Evolutionary conservation across 305 asterid genomes (phyloP).

Genomic region (Euphrasia arctica): DNA sequence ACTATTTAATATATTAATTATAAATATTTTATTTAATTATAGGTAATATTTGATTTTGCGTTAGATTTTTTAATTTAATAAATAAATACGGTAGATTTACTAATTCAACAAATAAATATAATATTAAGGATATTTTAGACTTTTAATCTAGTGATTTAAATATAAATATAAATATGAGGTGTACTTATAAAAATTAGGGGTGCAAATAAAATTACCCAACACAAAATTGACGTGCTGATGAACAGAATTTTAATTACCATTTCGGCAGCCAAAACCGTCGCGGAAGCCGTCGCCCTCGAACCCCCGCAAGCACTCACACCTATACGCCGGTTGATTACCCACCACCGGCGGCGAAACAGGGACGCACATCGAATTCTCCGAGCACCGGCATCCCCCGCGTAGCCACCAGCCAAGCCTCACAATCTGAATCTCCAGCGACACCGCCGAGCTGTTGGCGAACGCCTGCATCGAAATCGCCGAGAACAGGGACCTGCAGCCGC

Average conservation of each 20-base stretch:
- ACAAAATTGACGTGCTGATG: too few species aligned
- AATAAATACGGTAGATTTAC: too few species aligned
- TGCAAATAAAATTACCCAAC: too few species aligned
- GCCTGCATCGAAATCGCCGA: slow-evolving; percentile 61
- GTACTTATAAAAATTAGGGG: too few species aligned
- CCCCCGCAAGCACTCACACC: slow-evolving; percentile 64
- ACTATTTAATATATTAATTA: too few species aligned
- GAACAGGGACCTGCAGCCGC: slow-evolving; percentile 45
- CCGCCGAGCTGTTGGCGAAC: slow-evolving; percentile 35
- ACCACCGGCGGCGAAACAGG: slow-evolving; percentile 27
- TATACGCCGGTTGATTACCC: slow-evolving; percentile 32
- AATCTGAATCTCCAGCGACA: slow-evolving; percentile 59
- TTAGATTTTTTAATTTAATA: too few species aligned
- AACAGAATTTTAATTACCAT: slow-evolving; percentile 37
- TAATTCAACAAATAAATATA: too few species aligned
- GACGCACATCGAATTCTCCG: slow-evolving; percentile 49
- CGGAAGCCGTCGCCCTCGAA: slow-evolving; percentile 69
- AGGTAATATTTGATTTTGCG: too few species aligned
- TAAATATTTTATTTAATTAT: too few species aligned
- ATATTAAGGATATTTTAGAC: too few species aligned
- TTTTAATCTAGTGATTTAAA: too few species aligned
- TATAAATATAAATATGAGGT: too few species aligned
- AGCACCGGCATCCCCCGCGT: slow-evolving; percentile 54
- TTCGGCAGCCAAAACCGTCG: slow-evolving; percentile 68
- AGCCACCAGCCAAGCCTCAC: slow-evolving; percentile 84